Base-by-base conservation (phyloP, 108 stramenopile genomes). In the Skeletonema potamos region DNA sequence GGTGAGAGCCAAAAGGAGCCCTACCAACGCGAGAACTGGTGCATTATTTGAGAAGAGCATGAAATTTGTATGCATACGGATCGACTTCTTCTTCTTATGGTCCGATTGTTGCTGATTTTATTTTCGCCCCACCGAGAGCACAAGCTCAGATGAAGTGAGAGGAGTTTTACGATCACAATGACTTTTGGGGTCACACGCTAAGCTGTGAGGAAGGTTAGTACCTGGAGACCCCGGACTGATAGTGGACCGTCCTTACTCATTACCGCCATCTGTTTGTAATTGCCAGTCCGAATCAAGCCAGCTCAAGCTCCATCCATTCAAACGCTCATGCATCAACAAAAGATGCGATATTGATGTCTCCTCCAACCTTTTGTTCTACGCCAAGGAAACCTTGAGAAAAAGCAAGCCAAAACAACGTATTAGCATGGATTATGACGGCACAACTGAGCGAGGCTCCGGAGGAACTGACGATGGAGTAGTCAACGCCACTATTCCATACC, bases 401-500 rank as follows among this genome's bases (percentile, higher is more conserved):
- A 4, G n/a, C 22, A 51, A n/a, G 8, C 6, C 22, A 0, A 22
- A 51, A 22, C 48, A 51, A 0, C 22, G 20, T n/a, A 51, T 20
- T 24, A 22, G 48, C 48, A 51, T 51, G 48, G 48, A 51, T 22
- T 6, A 6, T 9, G 18, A 22, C 20, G 48, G 7, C 22, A 20
- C 6, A 7, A 22, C 48, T 9, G 48, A 51, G 48, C 6, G 48
- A 6, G 22, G 48, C 48, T 51, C 48, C 22, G 22, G 22, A 9
- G 22, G 48, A 51, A 20, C 48, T 20, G 22, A 51, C 17, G 48
- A 24, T 7, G 22, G 22, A 24, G 22, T 22, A 7, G 7, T 6
- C 20, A 51, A 51, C 22, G n/a, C 22, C 22, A 51, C 48, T 22
- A 51, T 51, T 51, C 48, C 73, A 36, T 74, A 74, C 57, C 73